Percentiles rank a stretch among this genome's conserved stretches.
Evolutionary conservation across 768 basidiomycete genomes (phyloP).

Genomic region (Clitopilus hobsonii): DNA sequence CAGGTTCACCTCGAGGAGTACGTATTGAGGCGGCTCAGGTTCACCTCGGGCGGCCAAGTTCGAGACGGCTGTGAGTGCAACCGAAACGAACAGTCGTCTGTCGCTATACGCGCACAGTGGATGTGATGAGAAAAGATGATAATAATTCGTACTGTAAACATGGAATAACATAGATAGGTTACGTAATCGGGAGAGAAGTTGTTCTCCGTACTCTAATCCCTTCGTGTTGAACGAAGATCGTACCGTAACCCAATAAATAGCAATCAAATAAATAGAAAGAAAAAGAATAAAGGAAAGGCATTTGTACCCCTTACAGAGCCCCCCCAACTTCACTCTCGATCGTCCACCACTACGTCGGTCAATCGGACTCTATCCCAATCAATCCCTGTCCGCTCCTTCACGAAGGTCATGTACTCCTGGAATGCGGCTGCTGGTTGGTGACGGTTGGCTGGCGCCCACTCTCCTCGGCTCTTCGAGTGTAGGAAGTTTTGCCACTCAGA

Average conservation of each 20-base stretch:
- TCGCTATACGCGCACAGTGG: too few species aligned
- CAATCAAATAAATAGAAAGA: neutral
- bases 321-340: neutral
- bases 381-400: neutral
- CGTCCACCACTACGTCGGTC: neutral
- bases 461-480: neutral
- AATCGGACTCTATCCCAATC: neutral
- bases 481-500: neutral
- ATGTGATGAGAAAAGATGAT: neutral
- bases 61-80: too few species aligned
- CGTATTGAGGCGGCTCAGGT: too few species aligned
- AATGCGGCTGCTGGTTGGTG: neutral
- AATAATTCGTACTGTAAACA: neutral
- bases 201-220: neutral
- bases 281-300: neutral
- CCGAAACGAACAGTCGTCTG: too few species aligned
- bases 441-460: neutral
- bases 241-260: neutral
- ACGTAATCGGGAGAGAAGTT: neutral
- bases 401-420: neutral
- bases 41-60: too few species aligned
- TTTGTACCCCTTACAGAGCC: neutral
- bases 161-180: neutral
- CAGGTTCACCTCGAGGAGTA: too few species aligned
- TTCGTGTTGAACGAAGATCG: neutral